Conservation (phyloP, 768 basidiomycete species). For the Leccinum aurantiacum region DNA sequence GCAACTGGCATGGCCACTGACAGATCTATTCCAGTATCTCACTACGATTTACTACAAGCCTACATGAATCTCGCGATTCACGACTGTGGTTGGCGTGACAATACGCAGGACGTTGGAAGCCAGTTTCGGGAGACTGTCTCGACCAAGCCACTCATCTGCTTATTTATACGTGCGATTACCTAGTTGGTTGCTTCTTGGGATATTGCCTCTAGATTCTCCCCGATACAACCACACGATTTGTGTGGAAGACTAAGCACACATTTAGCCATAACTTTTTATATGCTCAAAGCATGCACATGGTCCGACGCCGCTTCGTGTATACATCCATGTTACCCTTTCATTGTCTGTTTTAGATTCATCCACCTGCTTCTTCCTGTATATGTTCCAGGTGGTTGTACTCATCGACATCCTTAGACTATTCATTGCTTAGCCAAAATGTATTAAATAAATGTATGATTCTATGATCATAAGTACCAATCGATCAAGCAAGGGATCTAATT, state of each 20-base stretch:
- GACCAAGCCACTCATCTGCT: constrained; percentile 15
- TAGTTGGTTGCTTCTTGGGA: constrained; percentile 29
- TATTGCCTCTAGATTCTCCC: constrained; percentile 27
- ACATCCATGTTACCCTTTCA: constrained; percentile 11
- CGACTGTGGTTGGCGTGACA: constrained; percentile 14
- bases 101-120: constrained; percentile 29
- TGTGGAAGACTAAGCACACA: constrained; percentile 20
- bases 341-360: constrained; percentile 8
- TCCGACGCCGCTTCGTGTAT: constrained; percentile 1
- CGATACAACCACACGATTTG: constrained; percentile 21
- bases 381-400: constrained; percentile 17
- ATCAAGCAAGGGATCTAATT: not conserved
- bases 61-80: constrained; percentile 35
- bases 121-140: constrained; percentile 12
- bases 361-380: constrained; percentile 19
- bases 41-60: constrained; percentile 85
- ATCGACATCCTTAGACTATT: constrained; percentile 21
- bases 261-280: constrained; percentile 16
- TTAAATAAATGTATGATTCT: constrained; percentile 7
- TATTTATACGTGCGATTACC: constrained; percentile 29
- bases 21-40: constrained; percentile 56
- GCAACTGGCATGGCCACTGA: constrained; percentile 15
- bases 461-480: not conserved
- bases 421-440: constrained; percentile 17
- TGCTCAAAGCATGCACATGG: constrained; percentile 11